Base-by-base conservation (phyloP, 495 filamentous ascomycete species). In the Hypoxylon rickii region DNA sequence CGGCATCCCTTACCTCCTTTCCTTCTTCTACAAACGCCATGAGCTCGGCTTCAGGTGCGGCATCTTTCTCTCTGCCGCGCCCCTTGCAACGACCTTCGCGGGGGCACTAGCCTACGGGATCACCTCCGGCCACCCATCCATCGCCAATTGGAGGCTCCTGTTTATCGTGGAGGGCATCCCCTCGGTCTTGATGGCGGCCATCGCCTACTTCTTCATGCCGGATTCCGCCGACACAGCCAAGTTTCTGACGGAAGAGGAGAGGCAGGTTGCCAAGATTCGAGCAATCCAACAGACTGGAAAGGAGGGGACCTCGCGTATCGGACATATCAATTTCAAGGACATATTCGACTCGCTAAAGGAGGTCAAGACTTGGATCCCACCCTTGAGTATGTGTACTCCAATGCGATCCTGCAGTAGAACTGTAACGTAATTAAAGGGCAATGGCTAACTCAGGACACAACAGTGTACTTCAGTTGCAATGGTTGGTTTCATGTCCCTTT, bases 151-250 rank as follows among this genome's bases (percentile, higher is more conserved):
- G 91, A 79, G 89, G 24, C 69, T 96, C 1, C 70, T 96, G 16
- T 94, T 96, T 70, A 74, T 96, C 3, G 86, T 93, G 3, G 91
- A 96, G 71, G 91, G 91, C 2, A 58, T 90, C 2, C 91, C 91
- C 2, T 86, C 83, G 1, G 74, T 90, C 32, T 36, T 84, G 3
- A 77, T 89, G n/a, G 85, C 87, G 0, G 47, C 84, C 13, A 55
- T 87, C 21, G 82, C 86, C 1, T 96, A 76, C 65, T 86, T 83
- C 59, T 81, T 78, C 46, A 71, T 95, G 44, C 90, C 90, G 0
- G 89, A 94, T 63, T 79, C 79, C 2, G 86, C 91, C 0, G 79
- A 81, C 12, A 79, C 82, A 29, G 89, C 89, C 0, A 72, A 68
- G 17, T 94, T 92, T 67, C 67, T 95, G 22, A 89, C 71, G 7